phyloP scores from a whole-genome alignment of 306 rosid species.

The Prunus dulcis region DNA sequence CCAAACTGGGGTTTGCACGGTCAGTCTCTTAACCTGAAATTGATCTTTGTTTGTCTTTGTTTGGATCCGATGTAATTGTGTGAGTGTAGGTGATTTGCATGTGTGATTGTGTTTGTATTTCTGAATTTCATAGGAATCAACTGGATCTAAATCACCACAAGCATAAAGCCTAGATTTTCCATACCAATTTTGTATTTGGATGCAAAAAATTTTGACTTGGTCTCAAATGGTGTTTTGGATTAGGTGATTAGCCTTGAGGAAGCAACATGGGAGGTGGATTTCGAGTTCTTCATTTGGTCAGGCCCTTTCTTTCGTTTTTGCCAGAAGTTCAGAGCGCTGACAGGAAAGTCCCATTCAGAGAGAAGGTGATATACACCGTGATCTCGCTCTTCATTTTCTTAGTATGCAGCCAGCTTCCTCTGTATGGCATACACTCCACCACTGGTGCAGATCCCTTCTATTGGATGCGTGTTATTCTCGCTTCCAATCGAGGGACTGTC shows the following conservation, averaged over 20 bases:
- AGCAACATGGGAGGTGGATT: constrained; percentile 88
- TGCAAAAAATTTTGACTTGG: background rate
- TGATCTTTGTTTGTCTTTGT: background rate
- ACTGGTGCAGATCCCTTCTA: constrained; percentile 95
- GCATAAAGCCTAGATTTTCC: background rate
- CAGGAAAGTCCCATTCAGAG: constrained; percentile 82
- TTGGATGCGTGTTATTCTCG: constrained; percentile 96
- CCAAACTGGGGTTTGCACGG: background rate
- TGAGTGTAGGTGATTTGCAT: background rate
- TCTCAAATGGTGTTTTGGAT: background rate
- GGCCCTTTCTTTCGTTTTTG: constrained; percentile 84
- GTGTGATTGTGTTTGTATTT: background rate
- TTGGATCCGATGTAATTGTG: background rate
- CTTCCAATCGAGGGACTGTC: constrained; percentile 91
- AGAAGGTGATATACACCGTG: constrained; percentile 92
- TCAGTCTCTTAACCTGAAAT: background rate
- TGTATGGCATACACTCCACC: constrained; percentile 93
- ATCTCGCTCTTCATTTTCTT: constrained; percentile 83
- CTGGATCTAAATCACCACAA: background rate
- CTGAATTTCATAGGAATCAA: background rate
- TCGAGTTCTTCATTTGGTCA: constrained; percentile 90
- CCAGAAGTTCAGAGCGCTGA: constrained; percentile 96
- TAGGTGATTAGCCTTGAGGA: constrained; percentile 23
- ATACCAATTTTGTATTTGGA: background rate
- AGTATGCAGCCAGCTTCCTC: constrained; percentile 94